These are phyloP conservation scores for Niveomyces coronatus DNA, from an alignment of 2,329 filamentous ascomycete species.

Conservation along the genomic window DNA sequence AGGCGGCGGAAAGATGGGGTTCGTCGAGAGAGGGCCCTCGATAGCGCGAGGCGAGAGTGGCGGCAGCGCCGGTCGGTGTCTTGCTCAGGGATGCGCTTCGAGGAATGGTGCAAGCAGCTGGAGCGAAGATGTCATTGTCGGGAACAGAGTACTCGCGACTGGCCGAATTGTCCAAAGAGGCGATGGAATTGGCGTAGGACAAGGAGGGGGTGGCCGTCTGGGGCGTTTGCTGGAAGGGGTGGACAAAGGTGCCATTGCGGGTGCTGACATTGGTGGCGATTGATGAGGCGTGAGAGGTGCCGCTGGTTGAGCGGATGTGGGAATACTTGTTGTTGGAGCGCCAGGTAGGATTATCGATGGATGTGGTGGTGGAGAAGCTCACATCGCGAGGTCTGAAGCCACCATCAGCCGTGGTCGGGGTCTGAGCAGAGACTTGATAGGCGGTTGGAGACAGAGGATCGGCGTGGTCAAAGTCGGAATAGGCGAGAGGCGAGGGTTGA, in stretches of 20 bases:
- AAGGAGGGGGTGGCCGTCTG: conserved; percentile 49
- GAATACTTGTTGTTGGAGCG: conserved; percentile 33
- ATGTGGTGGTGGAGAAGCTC: conserved; percentile 32
- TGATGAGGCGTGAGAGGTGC: conserved; percentile 45
- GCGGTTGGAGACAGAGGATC: conserved; percentile 10
- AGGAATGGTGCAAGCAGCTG: conserved; percentile 11
- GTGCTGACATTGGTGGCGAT: conserved; percentile 41
- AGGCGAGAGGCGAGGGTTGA: conserved; percentile 27
- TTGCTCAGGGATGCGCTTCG: conserved; percentile 8
- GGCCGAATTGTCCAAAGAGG: conserved; percentile 35
- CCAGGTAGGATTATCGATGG: conserved; percentile 21
- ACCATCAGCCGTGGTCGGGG: conserved; percentile 11
- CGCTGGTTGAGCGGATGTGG: conserved; percentile 49
- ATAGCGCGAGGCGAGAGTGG: conserved; percentile 11
- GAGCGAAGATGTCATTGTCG: conserved; percentile 32
- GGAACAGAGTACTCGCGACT: conserved; percentile 44
- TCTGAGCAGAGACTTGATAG: conserved; percentile 11
- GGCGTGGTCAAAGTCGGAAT: conserved; percentile 18
- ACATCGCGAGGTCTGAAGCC: conserved; percentile 29
- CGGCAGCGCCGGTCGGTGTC: conserved; percentile 7
- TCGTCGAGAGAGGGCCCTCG: conserved; percentile 12
- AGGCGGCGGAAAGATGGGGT: conserved; percentile 23
- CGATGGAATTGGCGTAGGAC: conserved; percentile 46
- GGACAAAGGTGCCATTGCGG: conserved; percentile 43
- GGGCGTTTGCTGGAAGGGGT: conserved; percentile 55